Conservation (phyloP, 805 yeast species). For the Candida jianshihensis region DNA sequence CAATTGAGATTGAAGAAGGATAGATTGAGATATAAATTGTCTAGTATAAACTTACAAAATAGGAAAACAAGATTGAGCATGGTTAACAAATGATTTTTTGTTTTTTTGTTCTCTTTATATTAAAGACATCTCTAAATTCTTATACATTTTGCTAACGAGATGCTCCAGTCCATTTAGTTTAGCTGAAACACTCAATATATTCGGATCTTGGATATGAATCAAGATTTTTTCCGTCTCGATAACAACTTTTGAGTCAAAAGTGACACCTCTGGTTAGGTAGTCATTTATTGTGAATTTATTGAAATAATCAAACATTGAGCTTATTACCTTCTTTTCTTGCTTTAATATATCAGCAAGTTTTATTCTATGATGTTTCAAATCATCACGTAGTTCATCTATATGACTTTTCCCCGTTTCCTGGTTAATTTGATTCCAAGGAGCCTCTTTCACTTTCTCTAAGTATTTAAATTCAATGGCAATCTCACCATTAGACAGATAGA, state of each 20-base stretch:
- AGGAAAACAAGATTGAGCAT: slow-evolving; percentile 21
- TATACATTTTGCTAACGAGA: slow-evolving; percentile 18
- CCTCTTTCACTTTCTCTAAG: slow-evolving; percentile 40
- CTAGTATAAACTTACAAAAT: slow-evolving; percentile 22
- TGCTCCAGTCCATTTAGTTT: slow-evolving; percentile 56
- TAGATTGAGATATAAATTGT: slow-evolving; percentile 34
- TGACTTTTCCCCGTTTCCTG: slow-evolving; percentile 39
- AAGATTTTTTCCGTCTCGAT: slow-evolving; percentile 52
- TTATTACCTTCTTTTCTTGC: slow-evolving; percentile 31
- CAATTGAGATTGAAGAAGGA: slow-evolving; percentile 36
- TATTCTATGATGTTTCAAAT: slow-evolving; percentile 38
- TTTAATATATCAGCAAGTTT: slow-evolving; percentile 33
- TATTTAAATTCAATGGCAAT: slow-evolving; percentile 52
- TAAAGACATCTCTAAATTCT: slow-evolving; percentile 17
- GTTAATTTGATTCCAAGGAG: slow-evolving; percentile 59
- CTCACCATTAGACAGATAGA: slow-evolving; percentile 56
- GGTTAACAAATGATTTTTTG: slow-evolving; percentile 7
- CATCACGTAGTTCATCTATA: slow-evolving; percentile 51
- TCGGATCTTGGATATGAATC: slow-evolving; percentile 63
- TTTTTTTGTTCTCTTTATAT: slow-evolving; percentile 8
- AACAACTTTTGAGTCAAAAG: slow-evolving; percentile 54
- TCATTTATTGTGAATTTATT: slow-evolving; percentile 35
- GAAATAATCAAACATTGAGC: slow-evolving; percentile 25
- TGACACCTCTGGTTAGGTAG: slow-evolving; percentile 55
- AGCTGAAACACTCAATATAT: slow-evolving; percentile 51